These are phyloP conservation scores for Sugiyamaella xylanicola DNA, from an alignment of 1,139 yeast genomes.

Conservation along the genomic window DNA sequence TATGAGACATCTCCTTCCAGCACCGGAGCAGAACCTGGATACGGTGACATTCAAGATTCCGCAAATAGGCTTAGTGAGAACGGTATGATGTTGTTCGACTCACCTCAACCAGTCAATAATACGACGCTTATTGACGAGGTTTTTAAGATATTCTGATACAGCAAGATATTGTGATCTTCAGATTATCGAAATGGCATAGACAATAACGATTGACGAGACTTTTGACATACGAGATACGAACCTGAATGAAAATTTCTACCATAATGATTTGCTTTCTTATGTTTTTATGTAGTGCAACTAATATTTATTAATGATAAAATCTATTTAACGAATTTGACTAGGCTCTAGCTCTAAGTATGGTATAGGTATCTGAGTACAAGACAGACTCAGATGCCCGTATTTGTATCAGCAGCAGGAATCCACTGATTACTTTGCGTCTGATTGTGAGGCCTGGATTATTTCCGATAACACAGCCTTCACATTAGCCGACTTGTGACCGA, in stretches of 20 bases:
- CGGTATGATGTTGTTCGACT: constrained; percentile 12
- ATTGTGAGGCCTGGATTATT: background rate
- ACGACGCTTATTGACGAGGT: background rate
- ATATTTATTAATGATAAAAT: background rate
- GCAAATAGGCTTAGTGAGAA: constrained; percentile 3
- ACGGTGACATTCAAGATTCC: background rate
- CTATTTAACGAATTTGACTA: background rate
- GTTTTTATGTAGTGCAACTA: no score
- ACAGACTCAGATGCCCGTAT: no score
- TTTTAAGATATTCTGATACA: background rate
- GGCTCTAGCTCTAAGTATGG: no score
- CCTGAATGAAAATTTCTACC: no score
- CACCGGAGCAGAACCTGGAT: background rate
- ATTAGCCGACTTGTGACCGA: constrained; percentile 35
- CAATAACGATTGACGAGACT: no score
- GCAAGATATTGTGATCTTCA: no score
- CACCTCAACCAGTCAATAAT: background rate
- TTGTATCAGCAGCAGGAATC: no score
- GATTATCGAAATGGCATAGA: no score
- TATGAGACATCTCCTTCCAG: constrained; percentile 8
- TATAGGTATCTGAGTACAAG: no score
- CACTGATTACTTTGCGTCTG: constrained; percentile 5
- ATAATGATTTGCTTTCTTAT: no score
- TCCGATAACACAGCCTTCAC: constrained; percentile 28
- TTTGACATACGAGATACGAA: no score